These are phyloP conservation scores for Erysimum cheiranthoides DNA, from an alignment of 345 rosid genomes.

Conservation along the genomic window DNA sequence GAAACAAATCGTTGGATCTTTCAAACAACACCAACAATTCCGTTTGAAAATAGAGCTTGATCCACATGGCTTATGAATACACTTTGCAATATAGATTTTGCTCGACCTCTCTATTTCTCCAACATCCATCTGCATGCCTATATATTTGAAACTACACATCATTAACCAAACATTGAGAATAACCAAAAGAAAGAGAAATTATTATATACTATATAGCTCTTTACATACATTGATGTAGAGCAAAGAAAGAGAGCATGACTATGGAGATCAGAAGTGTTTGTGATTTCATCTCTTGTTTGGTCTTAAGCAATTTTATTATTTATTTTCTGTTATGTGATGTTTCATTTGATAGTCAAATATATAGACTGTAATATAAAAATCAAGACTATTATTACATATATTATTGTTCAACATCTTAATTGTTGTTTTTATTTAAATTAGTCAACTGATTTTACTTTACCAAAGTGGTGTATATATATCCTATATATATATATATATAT, in stretches of 20 bases:
- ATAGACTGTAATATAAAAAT: neutral
- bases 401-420: neutral
- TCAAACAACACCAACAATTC: constrained; percentile 37
- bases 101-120: constrained; percentile 16
- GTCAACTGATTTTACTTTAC: neutral
- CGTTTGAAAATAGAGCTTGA: constrained; percentile 6
- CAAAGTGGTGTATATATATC: too few relatives aligned
- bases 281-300: constrained; percentile 27
- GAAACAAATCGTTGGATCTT: neutral
- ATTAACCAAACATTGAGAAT: neutral
- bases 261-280: constrained; percentile 19
- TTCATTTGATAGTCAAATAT: neutral
- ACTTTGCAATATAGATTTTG: constrained; percentile 1
- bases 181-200: neutral
- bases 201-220: neutral
- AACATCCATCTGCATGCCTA: constrained; percentile 25
- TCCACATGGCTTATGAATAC: neutral
- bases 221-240: constrained; percentile 28
- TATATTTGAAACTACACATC: constrained; percentile 28
- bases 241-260: constrained; percentile 22
- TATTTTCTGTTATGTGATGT: neutral
- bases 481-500: too few relatives aligned
- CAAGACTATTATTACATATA: neutral
- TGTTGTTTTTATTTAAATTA: neutral
- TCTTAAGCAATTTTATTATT: neutral